Base-by-base conservation (phyloP, 352 stramenopile genomes). In the Globisporangium lucens region DNA sequence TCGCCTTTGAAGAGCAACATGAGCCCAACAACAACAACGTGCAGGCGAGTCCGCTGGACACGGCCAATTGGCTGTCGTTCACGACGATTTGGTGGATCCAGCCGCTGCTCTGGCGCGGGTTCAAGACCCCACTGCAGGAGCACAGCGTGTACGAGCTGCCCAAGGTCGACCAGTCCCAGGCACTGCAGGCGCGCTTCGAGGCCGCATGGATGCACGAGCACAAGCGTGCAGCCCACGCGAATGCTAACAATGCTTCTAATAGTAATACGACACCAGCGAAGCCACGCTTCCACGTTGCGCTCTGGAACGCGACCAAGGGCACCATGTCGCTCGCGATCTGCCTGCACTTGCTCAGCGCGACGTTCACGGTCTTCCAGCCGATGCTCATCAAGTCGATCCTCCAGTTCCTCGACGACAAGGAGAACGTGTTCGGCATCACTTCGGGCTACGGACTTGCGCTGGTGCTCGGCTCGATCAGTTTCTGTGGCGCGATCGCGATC, bases 321-420 rank as follows among this genome's bases (percentile, higher is more conserved):
- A 85, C 76, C 13, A 75, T 82, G 53, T 38, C 35, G 5, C 60
- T 75, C 12, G 75, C 79, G 5, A 69, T 80, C 29, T 67, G 8
- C 7, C 61, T 86, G 6, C 77, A 79, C 33, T n/a, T 79, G 1
- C n/a, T 81, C 22, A 85, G 77, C 63, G 73, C 68, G 6, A 63
- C 60, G 7, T 67, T 83, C 13, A 82, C 72, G 4, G 68, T 87
- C 9, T 27, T 80, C 36, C 74, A 82, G 68, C 79, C 80, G 15
- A 74, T 90, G 51, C 36, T 90, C 36, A 87, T 90, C 73, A 90
- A 89, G 58, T 71, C 78, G 36, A 75, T 90, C 36, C 61, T 90
- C 4, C 57, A 88, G 60, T 76, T 73, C 59, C 56, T 90, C 8
- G 65, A 87, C 4, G 60, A 68, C 15, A 65, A 76, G 12, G 38